Evolutionary conservation across 1,284 basidiomycete genomes (phyloP).

Genomic region (Cutaneotrichosporon sp.): DNA sequence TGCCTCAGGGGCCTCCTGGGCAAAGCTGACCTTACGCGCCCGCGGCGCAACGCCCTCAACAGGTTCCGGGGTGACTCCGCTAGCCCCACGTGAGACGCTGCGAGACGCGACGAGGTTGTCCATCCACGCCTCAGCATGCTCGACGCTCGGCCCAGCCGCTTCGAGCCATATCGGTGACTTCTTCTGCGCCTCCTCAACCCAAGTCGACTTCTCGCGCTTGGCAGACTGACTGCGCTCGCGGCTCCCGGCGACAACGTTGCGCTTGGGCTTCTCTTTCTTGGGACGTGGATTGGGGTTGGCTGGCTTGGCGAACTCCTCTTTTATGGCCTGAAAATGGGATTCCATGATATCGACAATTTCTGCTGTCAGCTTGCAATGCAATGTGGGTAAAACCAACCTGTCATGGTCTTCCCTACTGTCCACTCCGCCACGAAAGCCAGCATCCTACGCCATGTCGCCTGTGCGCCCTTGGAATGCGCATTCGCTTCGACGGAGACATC

Average conservation of each 20-base stretch:
- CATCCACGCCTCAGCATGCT: constrained; percentile 2
- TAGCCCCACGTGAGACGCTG: not conserved
- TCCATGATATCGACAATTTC: constrained; percentile 7
- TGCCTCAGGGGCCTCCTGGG: not conserved
- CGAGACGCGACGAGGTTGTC: not conserved
- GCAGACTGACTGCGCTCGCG: not conserved
- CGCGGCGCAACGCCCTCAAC: not conserved
- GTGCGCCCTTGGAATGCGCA: constrained; percentile 5
- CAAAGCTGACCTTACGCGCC: not conserved
- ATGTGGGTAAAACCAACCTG: too few relatives aligned
- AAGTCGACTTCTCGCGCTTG: not conserved
- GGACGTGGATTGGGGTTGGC: too few relatives aligned
- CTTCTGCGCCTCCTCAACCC: not conserved
- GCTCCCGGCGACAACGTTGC: too few relatives aligned
- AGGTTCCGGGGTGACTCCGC: too few relatives aligned
- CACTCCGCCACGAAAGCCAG: not conserved
- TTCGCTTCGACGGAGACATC: constrained; percentile 3
- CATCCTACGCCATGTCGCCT: constrained; percentile 8
- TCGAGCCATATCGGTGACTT: not conserved
- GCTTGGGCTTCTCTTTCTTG: too few relatives aligned
- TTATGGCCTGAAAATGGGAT: not conserved
- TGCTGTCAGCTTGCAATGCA: constrained; percentile 5
- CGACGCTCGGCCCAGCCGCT: not conserved
- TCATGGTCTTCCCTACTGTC: constrained; percentile 4
- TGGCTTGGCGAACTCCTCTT: too few relatives aligned